Percentiles rank a stretch among this genome's conserved stretches.
These are phyloP conservation scores for Scenedesmus sp. DNA, from an alignment of 163 green algal genomes.

Conservation along the genomic window DNA sequence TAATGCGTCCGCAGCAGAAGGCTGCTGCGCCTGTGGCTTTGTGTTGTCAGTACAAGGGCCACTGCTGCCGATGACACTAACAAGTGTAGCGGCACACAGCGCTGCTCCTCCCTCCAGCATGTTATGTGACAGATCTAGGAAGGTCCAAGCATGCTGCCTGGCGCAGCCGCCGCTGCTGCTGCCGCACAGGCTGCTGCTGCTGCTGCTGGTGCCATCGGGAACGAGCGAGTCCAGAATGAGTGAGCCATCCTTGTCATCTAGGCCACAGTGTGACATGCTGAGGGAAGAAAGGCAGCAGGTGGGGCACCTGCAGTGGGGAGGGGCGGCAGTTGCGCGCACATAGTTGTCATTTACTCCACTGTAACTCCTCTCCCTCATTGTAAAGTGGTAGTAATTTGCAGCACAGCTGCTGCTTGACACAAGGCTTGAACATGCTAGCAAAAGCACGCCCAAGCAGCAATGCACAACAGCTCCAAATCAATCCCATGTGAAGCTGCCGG, in stretches of 20 bases:
- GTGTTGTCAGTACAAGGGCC: background rate
- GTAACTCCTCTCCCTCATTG: too few relatives aligned
- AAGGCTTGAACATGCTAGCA: too few relatives aligned
- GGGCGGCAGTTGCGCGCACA: too few relatives aligned
- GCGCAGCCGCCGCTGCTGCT: constrained; percentile 15
- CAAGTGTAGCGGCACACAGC: background rate
- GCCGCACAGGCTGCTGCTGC: constrained; percentile 7
- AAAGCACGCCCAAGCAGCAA: too few relatives aligned
- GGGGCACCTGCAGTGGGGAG: background rate
- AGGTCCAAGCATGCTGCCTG: background rate
- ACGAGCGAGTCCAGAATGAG: constrained; percentile 20
- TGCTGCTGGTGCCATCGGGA: constrained; percentile 24
- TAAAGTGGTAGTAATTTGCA: too few relatives aligned
- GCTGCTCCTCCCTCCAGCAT: constrained; percentile 40
- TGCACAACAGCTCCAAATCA: too few relatives aligned
- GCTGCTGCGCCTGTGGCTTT: background rate
- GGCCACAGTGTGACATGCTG: constrained; percentile 23
- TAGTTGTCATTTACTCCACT: too few relatives aligned
- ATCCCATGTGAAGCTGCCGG: too few relatives aligned
- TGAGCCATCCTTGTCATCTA: constrained; percentile 34
- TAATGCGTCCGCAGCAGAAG: background rate
- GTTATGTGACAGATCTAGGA: constrained; percentile 40
- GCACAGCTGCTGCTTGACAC: too few relatives aligned
- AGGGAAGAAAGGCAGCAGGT: constrained; percentile 2
- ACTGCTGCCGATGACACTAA: background rate